Evolutionary conservation across 2,329 filamentous ascomycete species (phyloP).

Genomic region (Neopestalotiopsis rosae): DNA sequence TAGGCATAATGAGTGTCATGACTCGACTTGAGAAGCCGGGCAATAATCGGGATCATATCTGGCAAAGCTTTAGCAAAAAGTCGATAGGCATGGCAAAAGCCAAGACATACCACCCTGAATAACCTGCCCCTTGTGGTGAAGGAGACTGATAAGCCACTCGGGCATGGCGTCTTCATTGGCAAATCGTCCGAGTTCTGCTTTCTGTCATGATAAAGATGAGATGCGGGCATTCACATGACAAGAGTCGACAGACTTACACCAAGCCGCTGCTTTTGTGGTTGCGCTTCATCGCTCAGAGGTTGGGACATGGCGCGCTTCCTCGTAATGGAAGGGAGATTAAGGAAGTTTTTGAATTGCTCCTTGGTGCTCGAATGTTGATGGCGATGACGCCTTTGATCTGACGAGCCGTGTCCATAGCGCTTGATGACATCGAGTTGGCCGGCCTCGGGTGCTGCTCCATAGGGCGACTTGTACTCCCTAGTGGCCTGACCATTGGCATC

Average conservation of each 20-base stretch:
- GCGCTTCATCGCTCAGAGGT: neutral
- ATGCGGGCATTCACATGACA: neutral
- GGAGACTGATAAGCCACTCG: slow-evolving; percentile 65
- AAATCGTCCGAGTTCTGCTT: slow-evolving; percentile 72
- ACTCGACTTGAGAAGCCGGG: slow-evolving; percentile 69
- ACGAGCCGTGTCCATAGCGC: neutral
- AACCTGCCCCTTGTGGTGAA: slow-evolving; percentile 64
- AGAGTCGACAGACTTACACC: slow-evolving; percentile 35
- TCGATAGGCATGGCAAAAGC: neutral
- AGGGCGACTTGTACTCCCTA: slow-evolving; percentile 18
- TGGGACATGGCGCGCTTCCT: slow-evolving; percentile 5
- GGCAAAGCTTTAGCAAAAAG: slow-evolving; percentile 24
- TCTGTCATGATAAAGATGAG: slow-evolving; percentile 36
- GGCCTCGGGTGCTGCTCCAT: neutral
- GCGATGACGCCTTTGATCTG: neutral
- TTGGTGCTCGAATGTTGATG: slow-evolving; percentile 12
- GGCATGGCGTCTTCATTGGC: slow-evolving; percentile 80
- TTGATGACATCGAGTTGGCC: neutral
- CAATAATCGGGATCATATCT: slow-evolving; percentile 67
- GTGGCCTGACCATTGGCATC: neutral
- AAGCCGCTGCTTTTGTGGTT: slow-evolving; percentile 30
- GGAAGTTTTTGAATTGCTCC: slow-evolving; percentile 34
- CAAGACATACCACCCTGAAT: slow-evolving; percentile 50
- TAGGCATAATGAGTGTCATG: slow-evolving; percentile 72
- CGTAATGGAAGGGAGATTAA: slow-evolving; percentile 33